Evolutionary conservation across 148 eudicot species (phyloP), one percentile per base, ranked within the genome.

Genomic region (Vaccinium macrocarpon): DNA sequence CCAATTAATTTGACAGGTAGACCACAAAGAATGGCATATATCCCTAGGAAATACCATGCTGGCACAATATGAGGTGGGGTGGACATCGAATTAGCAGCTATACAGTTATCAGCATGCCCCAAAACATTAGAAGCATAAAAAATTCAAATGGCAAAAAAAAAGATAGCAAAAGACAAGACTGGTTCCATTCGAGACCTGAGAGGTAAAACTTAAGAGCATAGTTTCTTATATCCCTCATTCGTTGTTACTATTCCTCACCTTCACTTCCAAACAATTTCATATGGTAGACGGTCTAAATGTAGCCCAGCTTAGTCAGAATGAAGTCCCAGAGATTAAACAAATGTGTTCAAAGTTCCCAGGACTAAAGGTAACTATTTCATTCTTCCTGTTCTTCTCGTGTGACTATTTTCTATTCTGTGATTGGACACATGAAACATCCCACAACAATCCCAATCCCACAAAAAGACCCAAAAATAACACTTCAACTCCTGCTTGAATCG

Each of bases 1-100:
- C 16, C 57, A 3, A 13, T 15, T 13, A 55, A 42, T 42, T 42
- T 42, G 46, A 4, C 46, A 42, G 46, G 46, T 42, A 42, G 46
- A 42, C 46, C 4, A 42, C 6, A 6, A 42, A 42, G 46, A 42
- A 42, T 64, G 29, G 70, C 70, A 64, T 61, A 64, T 9, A 23
- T 23, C 32, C 14, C 29, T 9, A 62, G 70, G 70, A 62, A 27
- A 10, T 74, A 74, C 51, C 51, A 74, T 42, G 14, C 78, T 51
- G 5, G 78, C 78, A 42, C 78, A 38, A 74, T 74, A 74, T 74
- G 78, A 74, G 55, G 56, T 29, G 27, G 79, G 55, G 79, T 76
- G 79, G 79, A 46, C 79, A n/a, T 76, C 8, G 52, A 32, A 76
- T 48, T 76, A n/a, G 79, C 32, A 49, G 72, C 32, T 23, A 66